Base-by-base conservation (phyloP, 2,329 filamentous ascomycete genomes). In the Aspergillus uvarum region DNA sequence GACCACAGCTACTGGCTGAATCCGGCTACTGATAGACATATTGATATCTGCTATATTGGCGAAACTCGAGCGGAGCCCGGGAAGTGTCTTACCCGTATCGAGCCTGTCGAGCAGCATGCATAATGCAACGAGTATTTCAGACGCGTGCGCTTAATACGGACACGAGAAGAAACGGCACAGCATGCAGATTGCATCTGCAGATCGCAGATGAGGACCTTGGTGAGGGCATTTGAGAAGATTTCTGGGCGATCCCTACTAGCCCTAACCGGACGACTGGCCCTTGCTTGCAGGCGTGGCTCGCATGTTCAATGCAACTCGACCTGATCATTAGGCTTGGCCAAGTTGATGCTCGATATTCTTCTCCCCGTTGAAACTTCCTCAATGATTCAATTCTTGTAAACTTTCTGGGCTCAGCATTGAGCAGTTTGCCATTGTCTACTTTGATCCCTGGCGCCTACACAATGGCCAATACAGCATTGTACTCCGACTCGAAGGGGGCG, bases 201-300 rank as follows among this genome's bases (percentile, higher is more conserved):
- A 35, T 35, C 32, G 32, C 19, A 48, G 19, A 22, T 29, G 61
- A 60, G 67, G 60, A 68, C 68, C 68, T 67, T 72, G 63, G 49
- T 62, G 71, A 72, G 71, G 42, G 65, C 61, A 58, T 70, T 73
- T 73, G 71, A 70, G 70, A 62, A 67, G 51, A 51, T 70, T 73
- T 66, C 21, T 52, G 19, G 56, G 29, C 54, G 57, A 59, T 62
- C 35, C 60, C 59, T 38, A 54, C n/a, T 56, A 58, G 53, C 61
- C 57, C 58, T 64, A 55, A 58, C 12, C 29, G 21, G 50, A 12
- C 47, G 38, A n/a, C n/a, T 16, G 14, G 16, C 16, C 22, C 11
- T 21, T 24, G 22, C 22, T 42, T 22, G 21, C 51, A 42, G 29
- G 22, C 32, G 21, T 22, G 51, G 19, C 16, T 7, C 51, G 12